A percentile compares a stretch with the other conserved stretches of the same genome.
phyloP scores from a whole-genome alignment of 2,329 filamentous ascomycete genomes.

The Mycosphaerella arachidis region DNA sequence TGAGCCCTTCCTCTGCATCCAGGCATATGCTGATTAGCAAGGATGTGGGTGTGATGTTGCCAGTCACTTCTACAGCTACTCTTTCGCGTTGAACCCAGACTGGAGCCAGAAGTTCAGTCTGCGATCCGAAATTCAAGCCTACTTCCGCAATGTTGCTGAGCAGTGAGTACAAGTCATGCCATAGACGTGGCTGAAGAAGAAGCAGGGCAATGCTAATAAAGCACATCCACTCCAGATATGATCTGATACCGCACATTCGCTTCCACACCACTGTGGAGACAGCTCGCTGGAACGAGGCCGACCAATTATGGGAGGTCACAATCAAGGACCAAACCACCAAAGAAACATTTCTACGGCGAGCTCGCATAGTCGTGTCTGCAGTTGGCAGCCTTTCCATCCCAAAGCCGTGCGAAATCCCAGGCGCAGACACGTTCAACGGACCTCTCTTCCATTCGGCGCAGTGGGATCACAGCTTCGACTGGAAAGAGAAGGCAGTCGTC shows the following conservation, averaged over 20 bases:
- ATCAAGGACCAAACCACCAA: slow-evolving; percentile 24
- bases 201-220: not conserved
- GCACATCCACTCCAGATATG: slow-evolving; percentile 13
- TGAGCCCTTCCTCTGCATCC: not conserved
- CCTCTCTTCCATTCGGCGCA: slow-evolving; percentile 39
- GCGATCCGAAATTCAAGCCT: slow-evolving; percentile 27
- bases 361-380: slow-evolving; percentile 27
- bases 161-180: slow-evolving; percentile 8
- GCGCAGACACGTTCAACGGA: slow-evolving; percentile 34
- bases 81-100: slow-evolving; percentile 31
- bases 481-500: slow-evolving; percentile 37
- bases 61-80: slow-evolving; percentile 32
- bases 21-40: slow-evolving; percentile 24
- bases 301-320: slow-evolving; percentile 26
- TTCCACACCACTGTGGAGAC: slow-evolving; percentile 23
- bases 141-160: slow-evolving; percentile 23
- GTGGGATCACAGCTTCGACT: slow-evolving; percentile 41
- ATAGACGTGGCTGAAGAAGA: not conserved
- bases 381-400: slow-evolving; percentile 30
- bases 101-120: slow-evolving; percentile 29
- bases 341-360: slow-evolving; percentile 17
- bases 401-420: slow-evolving; percentile 26
- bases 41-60: slow-evolving; percentile 38
- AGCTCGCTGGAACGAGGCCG: slow-evolving; percentile 26
- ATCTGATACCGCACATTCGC: slow-evolving; percentile 22